A percentile compares a stretch with the other conserved stretches of the same genome.
Evolutionary conservation across 23 red algal species (phyloP).

Genomic region (Pyropia haitanensis): DNA sequence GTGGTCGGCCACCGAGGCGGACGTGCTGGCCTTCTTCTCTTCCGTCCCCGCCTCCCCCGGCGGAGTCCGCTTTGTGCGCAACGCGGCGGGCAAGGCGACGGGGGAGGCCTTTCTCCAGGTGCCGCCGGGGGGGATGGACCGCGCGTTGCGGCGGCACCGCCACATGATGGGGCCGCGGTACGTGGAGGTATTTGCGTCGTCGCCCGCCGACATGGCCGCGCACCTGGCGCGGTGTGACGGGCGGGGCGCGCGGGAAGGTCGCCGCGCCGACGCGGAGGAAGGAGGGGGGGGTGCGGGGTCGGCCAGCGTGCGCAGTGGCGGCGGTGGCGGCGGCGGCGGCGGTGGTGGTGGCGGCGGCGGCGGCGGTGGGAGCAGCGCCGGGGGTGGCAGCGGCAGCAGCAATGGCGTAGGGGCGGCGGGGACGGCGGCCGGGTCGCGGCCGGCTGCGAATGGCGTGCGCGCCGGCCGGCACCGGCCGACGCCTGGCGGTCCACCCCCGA

Average conservation of each 20-base stretch:
- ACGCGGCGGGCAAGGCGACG: conserved; percentile 70
- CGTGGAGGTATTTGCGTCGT: conserved; percentile 89
- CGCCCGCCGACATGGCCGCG: conserved; percentile 76
- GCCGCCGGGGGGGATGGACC: conserved; percentile 8
- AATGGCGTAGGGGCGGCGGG: too few species aligned
- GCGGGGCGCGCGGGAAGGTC: background rate
- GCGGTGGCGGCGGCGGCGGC: too few species aligned
- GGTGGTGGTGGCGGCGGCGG: too few species aligned
- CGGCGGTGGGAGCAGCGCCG: too few species aligned
- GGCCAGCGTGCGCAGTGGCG: too few species aligned
- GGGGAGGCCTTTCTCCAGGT: conserved; percentile 89
- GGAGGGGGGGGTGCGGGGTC: too few species aligned
- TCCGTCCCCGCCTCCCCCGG: conserved; percentile 36
- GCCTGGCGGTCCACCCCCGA: too few species aligned
- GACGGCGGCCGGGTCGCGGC: too few species aligned
- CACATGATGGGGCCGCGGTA: conserved; percentile 82
- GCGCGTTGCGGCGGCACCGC: conserved; percentile 45
- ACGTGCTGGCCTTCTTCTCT: conserved; percentile 61
- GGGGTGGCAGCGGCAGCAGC: too few species aligned
- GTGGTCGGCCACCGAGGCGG: conserved; percentile 65
- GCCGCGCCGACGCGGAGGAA: too few species aligned
- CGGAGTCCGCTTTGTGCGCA: conserved; percentile 77
- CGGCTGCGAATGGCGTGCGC: too few species aligned
- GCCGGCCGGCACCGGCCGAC: too few species aligned
- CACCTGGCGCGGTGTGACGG: conserved; percentile 58